A percentile compares a stretch with the other conserved stretches of the same genome.
Evolutionary conservation across 2,329 filamentous ascomycete genomes (phyloP).

Genomic region (Aspergillus felis): DNA sequence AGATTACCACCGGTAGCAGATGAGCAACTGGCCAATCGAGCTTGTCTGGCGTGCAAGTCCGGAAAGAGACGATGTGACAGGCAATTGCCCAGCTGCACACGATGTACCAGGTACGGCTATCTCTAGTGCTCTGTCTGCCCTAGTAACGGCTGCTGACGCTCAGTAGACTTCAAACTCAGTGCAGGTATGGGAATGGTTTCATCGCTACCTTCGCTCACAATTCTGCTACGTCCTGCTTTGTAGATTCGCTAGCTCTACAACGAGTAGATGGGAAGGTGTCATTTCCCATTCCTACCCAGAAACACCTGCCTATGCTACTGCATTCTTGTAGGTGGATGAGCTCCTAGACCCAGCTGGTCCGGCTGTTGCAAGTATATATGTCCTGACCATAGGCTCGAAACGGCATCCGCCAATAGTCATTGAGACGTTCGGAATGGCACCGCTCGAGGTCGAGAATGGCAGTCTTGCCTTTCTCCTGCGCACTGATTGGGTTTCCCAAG

Average conservation of each 20-base stretch:
- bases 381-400: too few species aligned
- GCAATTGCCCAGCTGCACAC: not conserved
- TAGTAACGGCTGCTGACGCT: too few species aligned
- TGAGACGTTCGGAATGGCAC: constrained; percentile 4
- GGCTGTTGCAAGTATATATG: too few species aligned
- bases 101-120: not conserved
- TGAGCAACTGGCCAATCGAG: not conserved
- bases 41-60: not conserved
- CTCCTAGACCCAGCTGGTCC: too few species aligned
- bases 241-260: not conserved
- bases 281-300: not conserved
- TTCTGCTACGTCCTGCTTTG: too few species aligned
- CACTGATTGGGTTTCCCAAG: not conserved
- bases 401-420: not conserved
- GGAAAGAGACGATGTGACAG: not conserved
- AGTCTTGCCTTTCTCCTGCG: constrained; percentile 4
- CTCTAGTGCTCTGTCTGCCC: too few species aligned
- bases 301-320: constrained; percentile 6
- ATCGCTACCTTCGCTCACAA: too few species aligned
- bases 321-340: constrained; percentile 1
- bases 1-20: too few species aligned
- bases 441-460: not conserved
- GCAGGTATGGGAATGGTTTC: not conserved
- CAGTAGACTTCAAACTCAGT: not conserved
- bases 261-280: not conserved